These are phyloP conservation scores for Clonostachys solani DNA, from an alignment of 2,329 filamentous ascomycete genomes.

Conservation along the genomic window DNA sequence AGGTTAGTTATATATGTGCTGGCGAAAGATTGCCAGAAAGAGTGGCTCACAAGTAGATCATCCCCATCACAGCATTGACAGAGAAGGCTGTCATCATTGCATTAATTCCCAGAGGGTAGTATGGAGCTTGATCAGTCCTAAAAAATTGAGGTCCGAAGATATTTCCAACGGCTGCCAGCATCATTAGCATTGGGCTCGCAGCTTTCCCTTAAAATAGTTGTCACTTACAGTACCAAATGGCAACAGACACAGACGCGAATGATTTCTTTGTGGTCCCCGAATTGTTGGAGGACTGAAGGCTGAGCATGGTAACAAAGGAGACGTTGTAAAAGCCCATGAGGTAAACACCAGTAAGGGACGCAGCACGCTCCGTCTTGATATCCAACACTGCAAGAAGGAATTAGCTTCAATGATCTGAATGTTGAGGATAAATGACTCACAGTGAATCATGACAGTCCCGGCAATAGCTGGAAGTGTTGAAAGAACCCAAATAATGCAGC, in stretches of 20 bases:
- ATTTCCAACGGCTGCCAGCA: conserved; percentile 14
- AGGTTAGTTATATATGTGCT: no score
- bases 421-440: no score
- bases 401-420: no score
- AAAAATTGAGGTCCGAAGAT: conserved; percentile 23
- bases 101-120: conserved; percentile 17
- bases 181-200: no score
- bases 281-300: conserved; percentile 19
- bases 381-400: conserved; percentile 5
- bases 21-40: no score
- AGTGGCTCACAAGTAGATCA: no score
- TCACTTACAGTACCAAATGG: conserved; percentile 12
- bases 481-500: conserved; percentile 21
- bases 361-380: conserved; percentile 8
- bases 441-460: no score
- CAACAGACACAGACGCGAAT: conserved; percentile 9
- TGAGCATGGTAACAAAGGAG: conserved; percentile 18
- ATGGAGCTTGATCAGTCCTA: conserved; percentile 14
- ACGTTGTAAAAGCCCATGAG: conserved; percentile 26
- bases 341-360: conserved; percentile 20
- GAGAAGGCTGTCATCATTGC: conserved; percentile 18
- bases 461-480: conserved; percentile 12
- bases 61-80: neutral
- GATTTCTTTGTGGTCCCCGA: conserved; percentile 20
- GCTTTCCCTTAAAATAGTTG: no score